phyloP scores from a whole-genome alignment of 257 asterid species.

The Nicotiana attenuata region DNA sequence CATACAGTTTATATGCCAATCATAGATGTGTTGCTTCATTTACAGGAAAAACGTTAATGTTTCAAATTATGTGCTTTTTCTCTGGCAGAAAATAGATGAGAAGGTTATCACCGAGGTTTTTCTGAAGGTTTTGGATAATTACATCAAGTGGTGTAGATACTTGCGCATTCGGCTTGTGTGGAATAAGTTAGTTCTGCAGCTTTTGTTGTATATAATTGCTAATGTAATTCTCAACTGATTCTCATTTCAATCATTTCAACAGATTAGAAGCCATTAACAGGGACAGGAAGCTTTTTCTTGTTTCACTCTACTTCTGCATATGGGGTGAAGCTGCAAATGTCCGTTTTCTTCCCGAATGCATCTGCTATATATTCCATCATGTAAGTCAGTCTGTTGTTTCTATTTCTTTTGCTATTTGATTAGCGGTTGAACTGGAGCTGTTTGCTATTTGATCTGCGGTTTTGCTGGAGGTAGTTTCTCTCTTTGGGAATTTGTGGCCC shows the following conservation, averaged over 20 bases:
- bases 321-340: conserved; percentile 99
- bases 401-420: not conserved
- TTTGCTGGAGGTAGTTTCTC: not conserved
- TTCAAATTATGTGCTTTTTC: not conserved
- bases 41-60: not conserved
- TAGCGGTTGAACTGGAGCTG: not conserved
- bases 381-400: conserved; percentile 43
- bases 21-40: not conserved
- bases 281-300: conserved; percentile 83
- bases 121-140: conserved; percentile 90
- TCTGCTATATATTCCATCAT: conserved; percentile 90
- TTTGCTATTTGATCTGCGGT: not conserved
- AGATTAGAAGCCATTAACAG: conserved; percentile 91
- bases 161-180: conserved; percentile 76
- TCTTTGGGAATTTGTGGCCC: not conserved
- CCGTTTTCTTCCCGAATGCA: conserved; percentile 97
- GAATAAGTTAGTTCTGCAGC: conserved; percentile 58
- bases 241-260: conserved; percentile 15
- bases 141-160: conserved; percentile 96
- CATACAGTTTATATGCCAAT: not conserved
- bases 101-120: conserved; percentile 82
- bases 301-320: conserved; percentile 79
- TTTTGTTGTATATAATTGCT: not conserved
- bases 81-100: conserved; percentile 81
- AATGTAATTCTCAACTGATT: conserved; percentile 16